phyloP scores from a whole-genome alignment of 805 yeast genomes.

The Wickerhamiella bombiphila region DNA sequence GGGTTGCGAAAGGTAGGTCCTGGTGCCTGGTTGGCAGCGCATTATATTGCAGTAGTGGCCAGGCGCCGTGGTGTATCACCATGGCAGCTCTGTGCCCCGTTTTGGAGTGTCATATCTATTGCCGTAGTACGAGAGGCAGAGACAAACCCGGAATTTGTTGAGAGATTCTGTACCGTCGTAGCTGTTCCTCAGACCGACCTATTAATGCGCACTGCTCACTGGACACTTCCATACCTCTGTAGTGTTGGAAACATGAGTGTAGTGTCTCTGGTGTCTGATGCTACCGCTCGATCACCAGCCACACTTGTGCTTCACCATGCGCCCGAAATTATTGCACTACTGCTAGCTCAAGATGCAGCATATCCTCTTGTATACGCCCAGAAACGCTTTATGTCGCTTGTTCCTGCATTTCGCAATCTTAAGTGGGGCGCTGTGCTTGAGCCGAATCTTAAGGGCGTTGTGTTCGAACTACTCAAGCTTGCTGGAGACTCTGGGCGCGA shows the following conservation, averaged over 20 bases:
- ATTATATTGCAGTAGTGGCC: constrained; percentile 47
- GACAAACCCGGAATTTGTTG: constrained; percentile 38
- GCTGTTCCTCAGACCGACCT: constrained; percentile 50
- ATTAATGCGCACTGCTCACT: constrained; percentile 50
- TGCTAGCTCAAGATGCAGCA: constrained; percentile 33
- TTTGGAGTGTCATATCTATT: constrained; percentile 55
- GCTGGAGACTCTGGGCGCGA: constrained; percentile 8
- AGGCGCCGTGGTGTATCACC: constrained; percentile 44
- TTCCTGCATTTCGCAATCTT: constrained; percentile 31
- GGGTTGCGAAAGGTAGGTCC: constrained; percentile 50
- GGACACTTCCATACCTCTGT: constrained; percentile 63
- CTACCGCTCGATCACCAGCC: constrained; percentile 31
- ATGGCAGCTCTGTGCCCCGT: constrained; percentile 69
- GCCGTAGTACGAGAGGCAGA: constrained; percentile 40
- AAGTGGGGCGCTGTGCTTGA: constrained; percentile 20
- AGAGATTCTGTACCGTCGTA: constrained; percentile 44
- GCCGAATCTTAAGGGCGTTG: constrained; percentile 15
- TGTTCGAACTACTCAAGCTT: constrained; percentile 27
- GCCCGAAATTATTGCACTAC: constrained; percentile 11
- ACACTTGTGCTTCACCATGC: constrained; percentile 34
- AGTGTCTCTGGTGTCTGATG: constrained; percentile 49
- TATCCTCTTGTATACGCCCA: constrained; percentile 38
- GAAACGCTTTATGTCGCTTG: constrained; percentile 37
- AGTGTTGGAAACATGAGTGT: constrained; percentile 38
- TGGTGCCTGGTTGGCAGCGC: constrained; percentile 50